Percentiles rank a stretch among this genome's conserved stretches.
Evolutionary conservation across 2,329 filamentous ascomycete genomes (phyloP).

Genomic region (Plectosphaerella plurivora): DNA sequence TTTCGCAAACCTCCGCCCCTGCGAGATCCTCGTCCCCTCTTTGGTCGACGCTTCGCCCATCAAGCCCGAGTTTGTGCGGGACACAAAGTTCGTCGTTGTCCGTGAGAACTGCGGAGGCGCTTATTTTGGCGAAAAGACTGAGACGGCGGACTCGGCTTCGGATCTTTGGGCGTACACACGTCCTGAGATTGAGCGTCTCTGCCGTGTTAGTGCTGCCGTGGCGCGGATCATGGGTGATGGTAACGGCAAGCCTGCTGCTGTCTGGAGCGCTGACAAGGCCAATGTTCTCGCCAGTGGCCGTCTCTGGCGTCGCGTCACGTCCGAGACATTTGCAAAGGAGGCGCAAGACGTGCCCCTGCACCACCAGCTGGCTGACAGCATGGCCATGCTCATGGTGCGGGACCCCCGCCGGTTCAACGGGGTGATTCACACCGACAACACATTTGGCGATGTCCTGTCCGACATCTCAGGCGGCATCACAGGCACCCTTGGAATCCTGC

Average conservation of each 20-base stretch:
- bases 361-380: slow-evolving; percentile 43
- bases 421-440: slow-evolving; percentile 42
- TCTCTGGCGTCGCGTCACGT: slow-evolving; percentile 41
- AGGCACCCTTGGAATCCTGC: slow-evolving; percentile 38
- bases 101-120: slow-evolving; percentile 46
- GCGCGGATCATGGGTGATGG: slow-evolving; percentile 26
- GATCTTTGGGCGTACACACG: slow-evolving; percentile 43
- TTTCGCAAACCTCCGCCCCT: slow-evolving; percentile 47
- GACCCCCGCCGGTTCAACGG: slow-evolving; percentile 42
- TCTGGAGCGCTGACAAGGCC: slow-evolving; percentile 47
- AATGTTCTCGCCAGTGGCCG: slow-evolving; percentile 47
- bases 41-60: slow-evolving; percentile 35
- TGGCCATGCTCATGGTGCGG: slow-evolving; percentile 43
- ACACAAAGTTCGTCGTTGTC: slow-evolving; percentile 43
- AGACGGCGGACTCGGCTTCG: slow-evolving; percentile 35
- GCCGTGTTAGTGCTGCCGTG: slow-evolving; percentile 39
- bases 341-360: slow-evolving; percentile 36
- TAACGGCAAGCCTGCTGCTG: slow-evolving; percentile 28
- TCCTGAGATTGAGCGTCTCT: slow-evolving; percentile 40
- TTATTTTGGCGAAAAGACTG: slow-evolving; percentile 43
- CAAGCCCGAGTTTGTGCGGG: slow-evolving; percentile 36
- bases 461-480: slow-evolving; percentile 41
- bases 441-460: slow-evolving; percentile 42
- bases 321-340: slow-evolving; percentile 33
- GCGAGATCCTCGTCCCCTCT: slow-evolving; percentile 37